Evolutionary conservation across 805 yeast genomes (phyloP), one percentile per base, ranked within the genome.

Genomic region (Teunomyces pallodes): DNA sequence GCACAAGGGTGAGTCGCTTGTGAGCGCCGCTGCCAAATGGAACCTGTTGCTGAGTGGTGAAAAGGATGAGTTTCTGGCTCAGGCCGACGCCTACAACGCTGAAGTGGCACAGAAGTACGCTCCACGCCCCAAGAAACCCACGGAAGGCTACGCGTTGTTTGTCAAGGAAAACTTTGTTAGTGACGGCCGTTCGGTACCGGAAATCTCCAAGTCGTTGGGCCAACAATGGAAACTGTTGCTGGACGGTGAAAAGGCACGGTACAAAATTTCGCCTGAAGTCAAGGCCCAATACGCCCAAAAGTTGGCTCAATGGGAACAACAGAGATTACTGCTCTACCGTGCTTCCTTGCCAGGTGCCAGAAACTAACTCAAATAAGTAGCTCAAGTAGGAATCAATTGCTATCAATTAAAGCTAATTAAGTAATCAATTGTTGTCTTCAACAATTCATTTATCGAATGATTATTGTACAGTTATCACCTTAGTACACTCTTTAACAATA

Each of bases 71-170:
- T 69, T 45, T 50, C 46, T 50, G 14, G 51, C 43, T 2, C 55
- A 59, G 46, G 72, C 70, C n/a, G 58, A 57, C n/a, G 60, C 55
- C 39, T 50, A 55, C 53, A 68, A 69, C 48, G 66, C 55, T 9
- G 62, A 62, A 35, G 45, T 52, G 28, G 38, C 45, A 7, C 49
- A 60, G 46, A 48, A 56, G 24, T 69, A 54, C 54, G 54, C 60
- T 2, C 69, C 70, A 1, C 65, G 64, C 54, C 77, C 77, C 31
- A 62, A 63, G 45, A 50, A 56, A 5, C 74, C 75, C 5, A 52
- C 61, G 3, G 49, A 46, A 39, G 61, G 63, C 9, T 72, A 61
- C 57, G 69, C 74, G 14, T 46, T 51, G 12, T 72, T 54, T 46
- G 55, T 70, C 30, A 57, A 65, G 51, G 59, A 64, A 33, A 58